phyloP scores from a whole-genome alignment of 192 early-diverging fungal species.

The Geranomyces michiganensis region DNA sequence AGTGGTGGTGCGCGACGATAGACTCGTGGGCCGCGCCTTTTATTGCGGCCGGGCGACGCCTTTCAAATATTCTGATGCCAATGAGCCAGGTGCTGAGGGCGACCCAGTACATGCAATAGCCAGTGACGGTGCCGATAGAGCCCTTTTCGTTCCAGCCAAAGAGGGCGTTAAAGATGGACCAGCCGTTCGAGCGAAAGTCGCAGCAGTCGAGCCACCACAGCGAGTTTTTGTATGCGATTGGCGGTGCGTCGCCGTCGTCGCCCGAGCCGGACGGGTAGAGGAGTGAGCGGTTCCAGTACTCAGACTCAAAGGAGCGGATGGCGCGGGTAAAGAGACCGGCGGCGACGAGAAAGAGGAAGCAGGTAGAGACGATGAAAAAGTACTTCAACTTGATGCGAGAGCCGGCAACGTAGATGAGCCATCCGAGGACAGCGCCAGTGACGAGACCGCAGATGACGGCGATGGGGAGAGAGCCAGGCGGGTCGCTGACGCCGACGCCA shows the following conservation, averaged over 20 bases:
- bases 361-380: conserved; percentile 77
- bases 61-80: conserved; percentile 36
- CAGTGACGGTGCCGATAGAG: conserved; percentile 70
- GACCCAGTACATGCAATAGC: conserved; percentile 84
- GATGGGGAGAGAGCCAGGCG: conserved; percentile 75
- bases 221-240: conserved; percentile 61
- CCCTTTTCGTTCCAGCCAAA: conserved; percentile 79
- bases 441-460: conserved; percentile 74
- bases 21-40: no score
- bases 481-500: conserved; percentile 71
- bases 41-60: no score
- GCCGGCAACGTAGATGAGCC: conserved; percentile 73
- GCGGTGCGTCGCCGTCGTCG: conserved; percentile 59
- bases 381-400: conserved; percentile 69
- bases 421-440: conserved; percentile 71
- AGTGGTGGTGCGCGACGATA: no score
- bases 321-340: conserved; percentile 76
- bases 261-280: conserved; percentile 56
- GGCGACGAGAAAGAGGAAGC: conserved; percentile 76
- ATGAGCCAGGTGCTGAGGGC: conserved; percentile 55
- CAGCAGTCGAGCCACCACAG: conserved; percentile 69
- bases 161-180: conserved; percentile 74
- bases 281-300: conserved; percentile 59
- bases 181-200: conserved; percentile 55
- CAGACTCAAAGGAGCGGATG: conserved; percentile 68